Evolutionary conservation across 768 basidiomycete species (phyloP), one percentile per base, ranked within the genome.

Genomic region (Lactarius hengduanensis): DNA sequence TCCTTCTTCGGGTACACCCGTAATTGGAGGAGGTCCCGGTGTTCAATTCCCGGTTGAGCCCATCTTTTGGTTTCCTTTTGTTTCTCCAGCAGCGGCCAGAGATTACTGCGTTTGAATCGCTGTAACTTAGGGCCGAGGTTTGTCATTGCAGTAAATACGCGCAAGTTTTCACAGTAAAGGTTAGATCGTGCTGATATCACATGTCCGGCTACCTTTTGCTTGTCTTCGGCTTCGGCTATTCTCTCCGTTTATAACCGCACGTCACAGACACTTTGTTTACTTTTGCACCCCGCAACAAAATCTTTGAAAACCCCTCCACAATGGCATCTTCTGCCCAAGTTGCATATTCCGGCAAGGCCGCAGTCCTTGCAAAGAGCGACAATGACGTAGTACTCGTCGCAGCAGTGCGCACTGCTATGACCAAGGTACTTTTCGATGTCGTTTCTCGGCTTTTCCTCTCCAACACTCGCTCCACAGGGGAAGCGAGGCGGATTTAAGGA

Each of bases 401-500:
- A 13, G 95, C 96, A 26, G 84, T 93, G 57, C 88, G 97, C 69
- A 94, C 95, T 55, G 92, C 97, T 30, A 83, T 96, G 66, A 97
- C 96, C 36, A 96, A 95, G 84, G 94, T 92, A 40, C 62, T 73
- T 10, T 54, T 15, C 8, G 8, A 45, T 32, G 20, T n/a, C 36
- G 41, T 66, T 59, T n/a, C 56, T 16, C 20, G n/a, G 22, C 38
- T 36, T 34, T 59, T 71, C 59, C 45, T 59, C 59, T 28, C 30
- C 54, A 26, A 62, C 36, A 56, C 36, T n/a, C 34, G 55, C 57
- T 54, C 34, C 63, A 18, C 69, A 92, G 91, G 86, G 85, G 28
- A 87, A 82, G 74, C 95, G 94, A 73, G 94, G 94, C 62, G 91
- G 89, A 16, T 95, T 94, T 84, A 94, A 94, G 77, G 92, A 96